Percentiles rank a stretch among this genome's conserved stretches.
Evolutionary conservation across 1,284 basidiomycete genomes (phyloP).

Genomic region (Hemileia vastatrix): DNA sequence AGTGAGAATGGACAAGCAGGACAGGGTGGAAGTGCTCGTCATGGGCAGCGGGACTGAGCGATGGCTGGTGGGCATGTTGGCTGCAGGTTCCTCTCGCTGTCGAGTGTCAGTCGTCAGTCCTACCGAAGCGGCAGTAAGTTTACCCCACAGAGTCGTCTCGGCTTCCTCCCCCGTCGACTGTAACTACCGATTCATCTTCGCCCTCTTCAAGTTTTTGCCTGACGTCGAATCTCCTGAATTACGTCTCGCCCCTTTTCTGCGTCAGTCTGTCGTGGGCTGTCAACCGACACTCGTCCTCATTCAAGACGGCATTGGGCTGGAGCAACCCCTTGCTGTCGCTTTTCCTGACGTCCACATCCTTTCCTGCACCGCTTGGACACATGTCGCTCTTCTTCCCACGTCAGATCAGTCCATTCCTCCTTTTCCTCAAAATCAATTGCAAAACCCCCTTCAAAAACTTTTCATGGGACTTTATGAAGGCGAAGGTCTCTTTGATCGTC

Average conservation of each 20-base stretch:
- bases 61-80: too few species aligned
- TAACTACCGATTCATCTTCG: slow-evolving; percentile 14
- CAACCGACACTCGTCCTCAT: slow-evolving; percentile 16
- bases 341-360: slow-evolving; percentile 19
- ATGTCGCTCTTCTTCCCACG: slow-evolving; percentile 2
- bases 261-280: not conserved
- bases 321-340: slow-evolving; percentile 16
- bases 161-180: too few species aligned
- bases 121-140: too few species aligned
- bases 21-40: too few species aligned
- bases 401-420: not conserved
- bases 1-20: too few species aligned
- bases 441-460: not conserved
- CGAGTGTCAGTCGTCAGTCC: too few species aligned
- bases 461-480: slow-evolving; percentile 18
- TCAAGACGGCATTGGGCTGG: slow-evolving; percentile 20
- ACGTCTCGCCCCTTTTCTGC: not conserved
- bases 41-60: too few species aligned
- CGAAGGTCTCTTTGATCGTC: slow-evolving; percentile 7
- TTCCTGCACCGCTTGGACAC: slow-evolving; percentile 13
- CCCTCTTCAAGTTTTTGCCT: slow-evolving; percentile 14
- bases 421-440: not conserved
- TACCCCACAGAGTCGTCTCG: too few species aligned
- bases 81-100: too few species aligned
- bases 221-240: slow-evolving; percentile 27